Evolutionary conservation across 208 protist genomes (phyloP).

Genomic region (Trypanosoma congolense): DNA sequence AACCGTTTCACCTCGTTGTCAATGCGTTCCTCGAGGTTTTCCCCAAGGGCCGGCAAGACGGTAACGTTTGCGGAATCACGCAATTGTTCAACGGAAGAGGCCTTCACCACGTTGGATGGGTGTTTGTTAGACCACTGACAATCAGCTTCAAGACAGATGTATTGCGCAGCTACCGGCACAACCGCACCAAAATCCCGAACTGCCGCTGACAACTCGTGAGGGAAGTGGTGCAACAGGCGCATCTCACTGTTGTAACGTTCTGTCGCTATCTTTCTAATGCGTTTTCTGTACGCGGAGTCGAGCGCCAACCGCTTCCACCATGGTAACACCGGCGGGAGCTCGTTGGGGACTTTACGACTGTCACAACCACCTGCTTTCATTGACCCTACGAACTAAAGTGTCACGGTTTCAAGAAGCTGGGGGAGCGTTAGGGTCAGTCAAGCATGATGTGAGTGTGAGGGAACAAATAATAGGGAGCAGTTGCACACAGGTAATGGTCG

Average conservation of each 20-base stretch:
- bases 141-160: slow-evolving; percentile 31
- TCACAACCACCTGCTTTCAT: too few relatives aligned
- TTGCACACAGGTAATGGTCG: too few relatives aligned
- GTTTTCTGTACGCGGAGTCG: slow-evolving; percentile 38
- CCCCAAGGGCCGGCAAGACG: not conserved
- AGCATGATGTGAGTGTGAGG: too few relatives aligned
- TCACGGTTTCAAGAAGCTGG: too few relatives aligned
- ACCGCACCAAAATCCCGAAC: slow-evolving; percentile 18
- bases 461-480: too few relatives aligned
- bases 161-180: slow-evolving; percentile 37
- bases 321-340: too few relatives aligned
- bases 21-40: slow-evolving; percentile 2
- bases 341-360: too few relatives aligned
- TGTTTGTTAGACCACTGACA: slow-evolving; percentile 36
- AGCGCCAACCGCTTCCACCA: slow-evolving; percentile 82
- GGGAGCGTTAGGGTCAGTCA: too few relatives aligned
- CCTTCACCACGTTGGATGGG: slow-evolving; percentile 38
- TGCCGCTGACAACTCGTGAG: slow-evolving; percentile 33
- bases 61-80: slow-evolving; percentile 25
- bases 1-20: slow-evolving; percentile 7
- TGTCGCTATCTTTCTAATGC: slow-evolving; percentile 43
- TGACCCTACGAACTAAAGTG: too few relatives aligned
- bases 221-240: slow-evolving; percentile 32
- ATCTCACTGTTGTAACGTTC: slow-evolving; percentile 50
- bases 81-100: slow-evolving; percentile 33